Base-by-base conservation (phyloP, 177 flowering plant genomes). In the Vitis hybrid region DNA sequence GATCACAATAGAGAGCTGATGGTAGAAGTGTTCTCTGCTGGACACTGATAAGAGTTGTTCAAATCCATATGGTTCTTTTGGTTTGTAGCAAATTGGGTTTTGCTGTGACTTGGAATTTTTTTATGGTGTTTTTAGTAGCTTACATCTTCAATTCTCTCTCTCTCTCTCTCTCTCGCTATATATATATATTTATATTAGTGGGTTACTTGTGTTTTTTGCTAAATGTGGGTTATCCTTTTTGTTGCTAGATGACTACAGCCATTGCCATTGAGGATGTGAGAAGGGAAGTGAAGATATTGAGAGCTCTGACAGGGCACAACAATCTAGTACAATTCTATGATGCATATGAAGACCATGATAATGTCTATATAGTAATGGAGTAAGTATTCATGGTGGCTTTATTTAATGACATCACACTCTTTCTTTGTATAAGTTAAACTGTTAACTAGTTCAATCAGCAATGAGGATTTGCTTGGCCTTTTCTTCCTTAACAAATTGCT, bases 221-320 rank as follows among this genome's bases (percentile, higher is more conserved):
- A 9, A 32, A 58, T 48, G 41, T 56, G 11, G 13, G 9, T n/a
- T 27, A 41, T 50, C 46, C 32, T 35, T 70, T 55, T 64, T 63
- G 57, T 41, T 64, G 20, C 50, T 80, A 93, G 98, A 93, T 93
- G 98, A 91, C 91, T 20, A 90, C 98, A 48, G 88, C 98, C 21
- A 91, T 93, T 74, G 90, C 98, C 15, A 88, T 93, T 69, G 95
- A 91, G 85, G 98, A 93, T 88, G 98, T 91, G 9, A 79, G 98
- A 80, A 87, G 97, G 78, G 98, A 93, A 79, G 98, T 93, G 61
- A 93, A 90, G 68, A 93, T 93, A 76, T 80, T 93, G 80, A 78
- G 88, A 80, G 90, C 98, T 76, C 80, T 93, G 80, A 79, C 86
- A 0, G 97, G 97, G 17, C 97, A 91, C 79, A 79, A 70, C 73